Evolutionary conservation across 2,329 filamentous ascomycete genomes (phyloP).

Genomic region (Mariannaea elegans): DNA sequence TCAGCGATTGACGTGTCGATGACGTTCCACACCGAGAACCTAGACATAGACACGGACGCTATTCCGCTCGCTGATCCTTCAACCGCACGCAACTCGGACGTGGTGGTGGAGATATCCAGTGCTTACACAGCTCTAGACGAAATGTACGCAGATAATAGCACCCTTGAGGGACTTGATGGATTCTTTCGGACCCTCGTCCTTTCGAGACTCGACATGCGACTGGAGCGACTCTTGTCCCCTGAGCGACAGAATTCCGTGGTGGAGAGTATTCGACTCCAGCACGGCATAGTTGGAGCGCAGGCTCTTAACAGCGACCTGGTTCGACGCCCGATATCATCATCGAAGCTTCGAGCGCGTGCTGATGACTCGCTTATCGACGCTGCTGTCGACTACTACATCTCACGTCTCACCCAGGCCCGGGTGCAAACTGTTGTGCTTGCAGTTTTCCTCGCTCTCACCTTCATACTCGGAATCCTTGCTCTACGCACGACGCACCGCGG

Average conservation of each 20-base stretch:
- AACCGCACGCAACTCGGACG: constrained; percentile 20
- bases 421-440: constrained; percentile 36
- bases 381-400: constrained; percentile 32
- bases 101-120: constrained; percentile 28
- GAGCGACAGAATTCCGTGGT: constrained; percentile 36
- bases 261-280: constrained; percentile 34
- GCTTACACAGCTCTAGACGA: constrained; percentile 31
- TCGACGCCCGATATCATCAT: constrained; percentile 14
- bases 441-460: constrained; percentile 29
- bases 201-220: constrained; percentile 33
- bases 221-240: constrained; percentile 31
- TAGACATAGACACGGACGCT: constrained; percentile 32
- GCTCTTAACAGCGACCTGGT: constrained; percentile 33
- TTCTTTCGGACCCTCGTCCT: constrained; percentile 41
- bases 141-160: constrained; percentile 26
- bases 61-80: constrained; percentile 31
- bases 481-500: constrained; percentile 35
- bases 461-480: constrained; percentile 34
- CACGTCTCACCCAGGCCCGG: constrained; percentile 33
- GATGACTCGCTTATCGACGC: constrained; percentile 24
- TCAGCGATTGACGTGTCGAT: constrained; percentile 30
- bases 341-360: constrained; percentile 23
- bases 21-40: constrained; percentile 36
- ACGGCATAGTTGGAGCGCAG: constrained; percentile 40
- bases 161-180: constrained; percentile 34